phyloP scores from a whole-genome alignment of 805 yeast species.

The Gaillardinia entomophila region DNA sequence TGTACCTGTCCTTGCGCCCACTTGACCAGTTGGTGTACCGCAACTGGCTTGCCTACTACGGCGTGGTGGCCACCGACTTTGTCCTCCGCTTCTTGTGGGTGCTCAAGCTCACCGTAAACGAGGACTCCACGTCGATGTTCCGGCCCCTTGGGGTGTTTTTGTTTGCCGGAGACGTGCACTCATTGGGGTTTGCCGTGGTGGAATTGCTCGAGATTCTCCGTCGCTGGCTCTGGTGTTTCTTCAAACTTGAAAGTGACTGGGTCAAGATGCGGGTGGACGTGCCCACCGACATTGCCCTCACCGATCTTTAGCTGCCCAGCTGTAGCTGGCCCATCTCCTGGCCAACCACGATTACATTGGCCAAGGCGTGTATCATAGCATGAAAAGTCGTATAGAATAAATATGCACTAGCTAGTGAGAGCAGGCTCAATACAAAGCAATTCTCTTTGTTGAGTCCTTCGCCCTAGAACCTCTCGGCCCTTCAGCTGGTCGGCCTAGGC shows the following conservation, averaged over 20 bases:
- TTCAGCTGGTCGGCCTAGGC: no score
- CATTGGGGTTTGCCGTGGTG: slow-evolving; percentile 57
- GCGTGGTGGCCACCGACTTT: slow-evolving; percentile 57
- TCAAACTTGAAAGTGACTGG: slow-evolving; percentile 79
- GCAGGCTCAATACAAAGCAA: no score
- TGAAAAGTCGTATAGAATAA: no score
- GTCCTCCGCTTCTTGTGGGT: slow-evolving; percentile 74
- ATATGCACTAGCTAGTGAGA: no score
- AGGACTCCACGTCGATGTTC: slow-evolving; percentile 22
- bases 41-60: slow-evolving; percentile 39
- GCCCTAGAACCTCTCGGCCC: no score
- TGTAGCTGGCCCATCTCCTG: no score
- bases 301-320: no score
- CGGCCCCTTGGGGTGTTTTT: slow-evolving; percentile 14
- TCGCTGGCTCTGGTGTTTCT: slow-evolving; percentile 85
- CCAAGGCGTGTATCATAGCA: no score
- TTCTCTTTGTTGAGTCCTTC: no score
- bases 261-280: slow-evolving; percentile 18
- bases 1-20: slow-evolving; percentile 13
- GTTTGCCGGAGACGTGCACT: slow-evolving; percentile 34
- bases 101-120: slow-evolving; percentile 41
- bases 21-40: slow-evolving; percentile 19
- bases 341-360: no score
- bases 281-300: neutral
- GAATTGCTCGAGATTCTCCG: slow-evolving; percentile 74